Percentiles rank a stretch among this genome's conserved stretches.
These are phyloP conservation scores for Ogataea glucozyma DNA, from an alignment of 805 yeast genomes.

Conservation along the genomic window DNA sequence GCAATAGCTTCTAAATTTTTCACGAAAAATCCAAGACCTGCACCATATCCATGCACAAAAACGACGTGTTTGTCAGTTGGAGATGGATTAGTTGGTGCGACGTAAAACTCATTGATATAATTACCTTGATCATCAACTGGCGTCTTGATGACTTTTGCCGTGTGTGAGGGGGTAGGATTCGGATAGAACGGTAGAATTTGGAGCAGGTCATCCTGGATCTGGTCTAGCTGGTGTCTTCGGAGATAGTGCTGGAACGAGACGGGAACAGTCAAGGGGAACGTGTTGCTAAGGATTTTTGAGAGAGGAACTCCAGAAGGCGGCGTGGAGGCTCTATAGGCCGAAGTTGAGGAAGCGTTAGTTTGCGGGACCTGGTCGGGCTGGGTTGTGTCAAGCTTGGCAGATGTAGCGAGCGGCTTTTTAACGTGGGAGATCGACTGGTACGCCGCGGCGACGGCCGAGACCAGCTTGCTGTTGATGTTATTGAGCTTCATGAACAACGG, in stretches of 20 bases:
- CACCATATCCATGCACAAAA: constrained; percentile 90
- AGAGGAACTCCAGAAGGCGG: constrained; percentile 71
- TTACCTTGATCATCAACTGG: constrained; percentile 47
- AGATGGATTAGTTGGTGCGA: constrained; percentile 40
- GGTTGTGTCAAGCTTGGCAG: constrained; percentile 1
- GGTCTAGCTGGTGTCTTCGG: constrained; percentile 28
- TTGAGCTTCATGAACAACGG: constrained; percentile 8
- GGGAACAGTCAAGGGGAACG: constrained; percentile 56
- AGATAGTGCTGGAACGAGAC: constrained; percentile 57
- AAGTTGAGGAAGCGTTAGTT: background rate
- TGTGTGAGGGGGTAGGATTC: constrained; percentile 47
- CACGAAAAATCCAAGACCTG: constrained; percentile 80
- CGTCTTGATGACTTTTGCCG: constrained; percentile 52
- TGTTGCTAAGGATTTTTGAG: constrained; percentile 48
- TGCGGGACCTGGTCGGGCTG: background rate
- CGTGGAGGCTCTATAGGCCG: constrained; percentile 50
- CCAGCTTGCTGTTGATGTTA: constrained; percentile 13
- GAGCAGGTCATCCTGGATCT: constrained; percentile 48
- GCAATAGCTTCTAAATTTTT: constrained; percentile 56
- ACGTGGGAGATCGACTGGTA: constrained; percentile 16
- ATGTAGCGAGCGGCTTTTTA: constrained; percentile 15
- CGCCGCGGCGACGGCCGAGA: constrained; percentile 16
- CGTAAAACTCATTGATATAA: constrained; percentile 74
- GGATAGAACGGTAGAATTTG: constrained; percentile 59
- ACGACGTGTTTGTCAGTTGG: constrained; percentile 52